Evolutionary conservation across 108 stramenopile genomes (phyloP).

Genomic region (Asterionellopsis glacialis): DNA sequence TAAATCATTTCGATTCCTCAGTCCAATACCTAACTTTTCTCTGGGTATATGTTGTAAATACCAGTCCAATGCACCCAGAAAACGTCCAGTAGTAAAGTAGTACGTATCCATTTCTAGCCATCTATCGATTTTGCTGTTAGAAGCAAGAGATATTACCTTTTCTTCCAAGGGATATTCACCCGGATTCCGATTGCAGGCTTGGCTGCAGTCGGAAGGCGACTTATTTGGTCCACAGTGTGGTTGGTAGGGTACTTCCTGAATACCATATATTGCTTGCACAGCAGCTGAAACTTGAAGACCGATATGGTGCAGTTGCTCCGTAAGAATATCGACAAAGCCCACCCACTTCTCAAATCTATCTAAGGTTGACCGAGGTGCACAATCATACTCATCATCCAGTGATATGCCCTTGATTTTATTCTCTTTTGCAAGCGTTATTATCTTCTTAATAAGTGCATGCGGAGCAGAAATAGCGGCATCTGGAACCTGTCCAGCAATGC

Average conservation of each 20-base stretch:
- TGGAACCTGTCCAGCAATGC: conserved; percentile 6
- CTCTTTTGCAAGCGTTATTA: not conserved
- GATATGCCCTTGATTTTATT: not conserved
- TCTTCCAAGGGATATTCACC: conserved; percentile 3
- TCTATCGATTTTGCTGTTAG: conserved; percentile 4
- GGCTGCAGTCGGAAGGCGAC: no score
- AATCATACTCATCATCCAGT: conserved; percentile 14
- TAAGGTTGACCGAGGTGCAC: conserved; percentile 12
- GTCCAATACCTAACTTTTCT: not conserved
- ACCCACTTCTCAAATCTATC: conserved; percentile 7
- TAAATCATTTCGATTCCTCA: conserved; percentile 16
- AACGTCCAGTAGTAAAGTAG: conserved; percentile 17
- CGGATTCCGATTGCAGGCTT: not conserved
- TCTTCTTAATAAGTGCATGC: no score
- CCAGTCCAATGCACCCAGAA: conserved; percentile 14
- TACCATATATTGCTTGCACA: conserved; percentile 17
- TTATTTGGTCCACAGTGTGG: conserved; percentile 1
- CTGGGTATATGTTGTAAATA: conserved; percentile 1
- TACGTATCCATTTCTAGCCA: conserved; percentile 22
- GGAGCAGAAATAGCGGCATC: not conserved
- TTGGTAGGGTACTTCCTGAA: conserved; percentile 6
- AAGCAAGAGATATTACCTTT: not conserved
- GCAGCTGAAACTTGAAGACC: conserved; percentile 4
- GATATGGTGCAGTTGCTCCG: not conserved
- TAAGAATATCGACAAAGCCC: not conserved